These are phyloP conservation scores for Carex kokanica DNA, from an alignment of 176 grass and related monocot species.

Conservation along the genomic window DNA sequence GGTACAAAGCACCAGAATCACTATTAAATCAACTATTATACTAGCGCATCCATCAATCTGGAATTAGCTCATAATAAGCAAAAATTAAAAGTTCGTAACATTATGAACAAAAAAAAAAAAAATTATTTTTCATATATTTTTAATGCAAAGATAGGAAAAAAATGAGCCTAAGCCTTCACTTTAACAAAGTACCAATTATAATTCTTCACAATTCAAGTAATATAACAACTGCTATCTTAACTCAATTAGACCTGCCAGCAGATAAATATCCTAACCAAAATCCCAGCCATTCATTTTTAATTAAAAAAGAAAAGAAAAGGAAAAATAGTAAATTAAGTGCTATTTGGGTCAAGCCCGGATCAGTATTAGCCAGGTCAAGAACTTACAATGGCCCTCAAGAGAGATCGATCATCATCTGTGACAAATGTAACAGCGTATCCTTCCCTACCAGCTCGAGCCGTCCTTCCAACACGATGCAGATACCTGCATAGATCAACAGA, in stretches of 20 bases:
- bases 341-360: not conserved
- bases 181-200: not conserved
- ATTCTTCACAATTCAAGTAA: not conserved
- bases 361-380: conserved; percentile 21
- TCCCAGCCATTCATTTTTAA: not conserved
- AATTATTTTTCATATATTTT: not conserved
- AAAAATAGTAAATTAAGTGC: not conserved
- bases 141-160: not conserved
- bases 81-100: not conserved
- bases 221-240: not conserved
- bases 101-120: not conserved
- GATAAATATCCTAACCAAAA: not conserved
- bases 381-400: conserved; percentile 88
- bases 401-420: conserved; percentile 95
- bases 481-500: conserved; percentile 52
- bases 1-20: not conserved
- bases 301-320: not conserved
- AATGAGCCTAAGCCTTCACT: not conserved
- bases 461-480: conserved; percentile 92
- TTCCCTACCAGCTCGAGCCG: conserved; percentile 82
- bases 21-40: not conserved
- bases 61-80: not conserved
- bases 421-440: conserved; percentile 96
- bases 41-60: not conserved
- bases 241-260: not conserved